Evolutionary conservation across 2,329 filamentous ascomycete species (phyloP).

Genomic region (Aspergillus ibericus): DNA sequence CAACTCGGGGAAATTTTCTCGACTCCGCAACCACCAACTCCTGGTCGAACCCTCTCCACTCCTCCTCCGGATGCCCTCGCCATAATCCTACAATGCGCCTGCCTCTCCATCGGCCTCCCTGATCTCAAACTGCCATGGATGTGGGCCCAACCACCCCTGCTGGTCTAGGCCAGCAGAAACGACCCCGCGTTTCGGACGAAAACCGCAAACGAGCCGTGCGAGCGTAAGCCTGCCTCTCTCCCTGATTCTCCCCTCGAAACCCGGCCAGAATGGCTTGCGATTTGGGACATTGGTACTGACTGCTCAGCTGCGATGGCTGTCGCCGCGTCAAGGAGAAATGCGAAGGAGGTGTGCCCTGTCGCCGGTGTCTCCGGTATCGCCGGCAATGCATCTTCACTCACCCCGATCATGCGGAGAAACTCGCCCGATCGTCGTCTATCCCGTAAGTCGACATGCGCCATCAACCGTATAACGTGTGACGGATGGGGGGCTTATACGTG

Average conservation of each 20-base stretch:
- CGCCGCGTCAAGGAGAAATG: constrained; percentile 59
- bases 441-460: constrained; percentile 27
- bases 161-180: constrained; percentile 34
- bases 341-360: constrained; percentile 56
- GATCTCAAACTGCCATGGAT: constrained; percentile 32
- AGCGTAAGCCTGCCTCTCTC: constrained; percentile 32
- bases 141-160: constrained; percentile 26
- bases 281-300: neutral
- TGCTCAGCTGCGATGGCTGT: constrained; percentile 54
- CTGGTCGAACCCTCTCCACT: neutral
- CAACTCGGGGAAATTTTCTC: constrained; percentile 4
- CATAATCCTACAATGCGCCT: constrained; percentile 27
- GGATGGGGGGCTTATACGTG: neutral
- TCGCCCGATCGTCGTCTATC: constrained; percentile 31
- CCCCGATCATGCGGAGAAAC: constrained; percentile 35
- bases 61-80: neutral
- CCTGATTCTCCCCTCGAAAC: neutral
- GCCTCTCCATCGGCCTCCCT: constrained; percentile 24
- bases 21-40: neutral
- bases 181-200: constrained; percentile 43
- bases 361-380: constrained; percentile 53
- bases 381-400: constrained; percentile 53
- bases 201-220: constrained; percentile 43
- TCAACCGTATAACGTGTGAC: neutral
- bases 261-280: neutral